Conservation (phyloP, 768 basidiomycete species). For the Mycena capillaripes region DNA sequence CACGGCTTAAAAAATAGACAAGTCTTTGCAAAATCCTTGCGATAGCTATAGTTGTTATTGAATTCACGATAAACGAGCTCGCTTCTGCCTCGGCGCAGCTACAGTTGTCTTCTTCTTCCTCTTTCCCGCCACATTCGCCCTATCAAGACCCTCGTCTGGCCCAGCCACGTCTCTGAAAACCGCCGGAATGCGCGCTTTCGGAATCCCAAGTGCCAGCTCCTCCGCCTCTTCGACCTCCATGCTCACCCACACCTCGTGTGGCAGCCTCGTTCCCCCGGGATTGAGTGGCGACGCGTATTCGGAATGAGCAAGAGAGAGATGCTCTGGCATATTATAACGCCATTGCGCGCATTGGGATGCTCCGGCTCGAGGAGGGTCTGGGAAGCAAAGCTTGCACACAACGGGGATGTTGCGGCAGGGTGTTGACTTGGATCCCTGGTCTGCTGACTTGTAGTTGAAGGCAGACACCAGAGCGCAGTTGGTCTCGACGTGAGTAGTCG, state of each 20-base stretch:
- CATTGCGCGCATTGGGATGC: slow-evolving; percentile 2
- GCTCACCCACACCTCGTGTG: slow-evolving; percentile 19
- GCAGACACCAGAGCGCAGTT: background rate
- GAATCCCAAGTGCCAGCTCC: slow-evolving; percentile 15
- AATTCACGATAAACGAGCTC: background rate
- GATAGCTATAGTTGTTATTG: background rate
- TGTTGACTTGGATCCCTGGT: slow-evolving; percentile 8
- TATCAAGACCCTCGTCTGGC: slow-evolving; percentile 4
- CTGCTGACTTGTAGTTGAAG: slow-evolving; percentile 10
- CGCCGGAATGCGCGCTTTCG: background rate
- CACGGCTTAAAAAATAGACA: too few species aligned
- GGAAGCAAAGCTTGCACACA: slow-evolving; percentile 8
- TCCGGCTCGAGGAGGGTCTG: background rate
- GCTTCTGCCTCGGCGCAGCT: background rate
- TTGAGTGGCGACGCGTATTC: slow-evolving; percentile 26
- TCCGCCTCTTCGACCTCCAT: background rate
- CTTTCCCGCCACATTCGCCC: slow-evolving; percentile 5
- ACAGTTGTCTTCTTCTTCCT: background rate
- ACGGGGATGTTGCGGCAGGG: slow-evolving; percentile 23
- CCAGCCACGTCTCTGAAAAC: slow-evolving; percentile 1
- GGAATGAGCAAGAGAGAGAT: slow-evolving; percentile 4
- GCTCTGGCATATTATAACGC: slow-evolving; percentile 27
- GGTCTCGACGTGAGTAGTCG: background rate
- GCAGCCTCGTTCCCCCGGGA: slow-evolving; percentile 6
- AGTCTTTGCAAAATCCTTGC: background rate